Percentiles rank a stretch among this genome's conserved stretches.
phyloP scores from a whole-genome alignment of 2,329 filamentous ascomycete species.

The Bipolaris gigantea region DNA sequence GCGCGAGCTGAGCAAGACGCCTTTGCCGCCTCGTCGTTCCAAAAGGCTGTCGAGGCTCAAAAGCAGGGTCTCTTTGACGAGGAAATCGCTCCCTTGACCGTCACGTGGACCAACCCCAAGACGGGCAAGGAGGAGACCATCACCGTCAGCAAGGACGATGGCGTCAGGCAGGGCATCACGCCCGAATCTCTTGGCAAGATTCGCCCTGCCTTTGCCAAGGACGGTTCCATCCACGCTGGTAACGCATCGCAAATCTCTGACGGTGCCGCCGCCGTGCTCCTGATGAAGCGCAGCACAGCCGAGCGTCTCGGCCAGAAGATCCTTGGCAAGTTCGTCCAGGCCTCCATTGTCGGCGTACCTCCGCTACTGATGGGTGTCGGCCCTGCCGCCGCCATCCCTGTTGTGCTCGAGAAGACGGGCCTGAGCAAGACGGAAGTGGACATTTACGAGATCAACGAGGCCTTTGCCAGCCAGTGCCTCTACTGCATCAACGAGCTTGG shows the following conservation, averaged over 20 bases:
- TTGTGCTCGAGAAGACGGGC: slow-evolving; percentile 84
- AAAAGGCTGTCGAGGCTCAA: slow-evolving; percentile 86
- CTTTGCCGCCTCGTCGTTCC: slow-evolving; percentile 93
- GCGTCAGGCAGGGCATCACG: slow-evolving; percentile 82
- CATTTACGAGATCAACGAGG: slow-evolving; percentile 99
- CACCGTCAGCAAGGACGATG: slow-evolving; percentile 83
- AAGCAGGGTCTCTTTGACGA: slow-evolving; percentile 86
- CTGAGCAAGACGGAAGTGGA: slow-evolving; percentile 85
- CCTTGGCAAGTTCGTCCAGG: slow-evolving; percentile 87
- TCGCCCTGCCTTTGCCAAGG: slow-evolving; percentile 83
- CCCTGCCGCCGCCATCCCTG: slow-evolving; percentile 93
- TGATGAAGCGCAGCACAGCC: slow-evolving; percentile 93
- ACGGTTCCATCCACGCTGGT: slow-evolving; percentile 91
- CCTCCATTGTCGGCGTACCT: slow-evolving; percentile 83
- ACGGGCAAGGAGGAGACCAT: slow-evolving; percentile 81
- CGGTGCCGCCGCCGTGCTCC: slow-evolving; percentile 88
- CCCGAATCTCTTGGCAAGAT: slow-evolving; percentile 89
- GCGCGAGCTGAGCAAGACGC: slow-evolving; percentile 75
- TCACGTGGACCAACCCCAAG: slow-evolving; percentile 90
- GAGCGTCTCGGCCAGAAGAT: slow-evolving; percentile 85
- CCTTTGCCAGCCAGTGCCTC: slow-evolving; percentile 91
- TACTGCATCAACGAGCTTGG: slow-evolving; percentile 91
- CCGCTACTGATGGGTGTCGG: slow-evolving; percentile 95
- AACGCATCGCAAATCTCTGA: slow-evolving; percentile 94
- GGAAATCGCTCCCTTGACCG: slow-evolving; percentile 84